phyloP scores from a whole-genome alignment of 371 early-diverging fungal species.

The Dichotomocladium elegans region DNA sequence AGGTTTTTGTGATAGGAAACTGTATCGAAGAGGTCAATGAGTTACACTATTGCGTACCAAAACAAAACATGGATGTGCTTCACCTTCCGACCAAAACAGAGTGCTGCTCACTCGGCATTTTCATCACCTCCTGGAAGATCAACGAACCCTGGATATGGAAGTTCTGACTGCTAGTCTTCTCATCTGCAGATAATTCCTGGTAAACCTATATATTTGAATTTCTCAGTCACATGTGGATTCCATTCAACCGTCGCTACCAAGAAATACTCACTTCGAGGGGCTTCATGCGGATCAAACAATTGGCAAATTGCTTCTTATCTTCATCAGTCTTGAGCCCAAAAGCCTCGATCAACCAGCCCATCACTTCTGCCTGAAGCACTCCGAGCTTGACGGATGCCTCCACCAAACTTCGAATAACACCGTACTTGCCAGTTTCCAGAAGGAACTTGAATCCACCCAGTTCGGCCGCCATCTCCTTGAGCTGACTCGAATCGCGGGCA shows the following conservation, averaged over 20 bases:
- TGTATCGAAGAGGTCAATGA: neutral
- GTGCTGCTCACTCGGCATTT: slow-evolving; percentile 61
- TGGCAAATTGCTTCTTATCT: slow-evolving; percentile 54
- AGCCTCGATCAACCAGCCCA: slow-evolving; percentile 52
- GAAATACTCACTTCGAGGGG: slow-evolving; percentile 30
- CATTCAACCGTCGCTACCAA: neutral
- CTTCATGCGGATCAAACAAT: slow-evolving; percentile 61
- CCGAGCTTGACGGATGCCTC: slow-evolving; percentile 63
- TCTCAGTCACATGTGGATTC: neutral
- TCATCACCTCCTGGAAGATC: slow-evolving; percentile 65
- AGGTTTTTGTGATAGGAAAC: slow-evolving; percentile 54
- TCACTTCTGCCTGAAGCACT: slow-evolving; percentile 53
- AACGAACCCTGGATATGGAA: slow-evolving; percentile 74
- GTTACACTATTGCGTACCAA: slow-evolving; percentile 10
- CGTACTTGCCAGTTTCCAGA: slow-evolving; percentile 53
- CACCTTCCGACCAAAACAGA: slow-evolving; percentile 55
- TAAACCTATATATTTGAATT: slow-evolving; percentile 21
- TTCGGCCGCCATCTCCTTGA: slow-evolving; percentile 59
- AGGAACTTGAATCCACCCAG: slow-evolving; percentile 54
- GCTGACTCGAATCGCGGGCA: slow-evolving; percentile 56
- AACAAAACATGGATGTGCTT: neutral
- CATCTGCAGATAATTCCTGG: slow-evolving; percentile 29
- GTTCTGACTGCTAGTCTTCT: slow-evolving; percentile 35
- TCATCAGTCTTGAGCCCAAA: slow-evolving; percentile 48
- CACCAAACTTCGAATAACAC: slow-evolving; percentile 61